Base-by-base conservation (phyloP, 176 grass and related monocot species). In the Zoysia pacifica region DNA sequence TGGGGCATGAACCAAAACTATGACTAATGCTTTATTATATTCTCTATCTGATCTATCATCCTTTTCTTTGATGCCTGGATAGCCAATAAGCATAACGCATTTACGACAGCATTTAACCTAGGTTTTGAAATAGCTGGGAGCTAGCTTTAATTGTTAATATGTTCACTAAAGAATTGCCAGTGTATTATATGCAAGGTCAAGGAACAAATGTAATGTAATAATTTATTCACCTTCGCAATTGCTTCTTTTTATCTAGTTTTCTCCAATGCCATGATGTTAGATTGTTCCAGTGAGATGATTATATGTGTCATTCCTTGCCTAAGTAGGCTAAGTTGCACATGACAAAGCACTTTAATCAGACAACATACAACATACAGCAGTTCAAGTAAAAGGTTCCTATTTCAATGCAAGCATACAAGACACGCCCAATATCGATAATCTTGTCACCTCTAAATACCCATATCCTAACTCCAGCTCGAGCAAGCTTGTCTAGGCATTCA, bases 381-480 rank as follows among this genome's bases (percentile, higher is more conserved):
- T 3, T 42, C 61, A 68, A 70, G 20, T 75, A 67, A 83, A 62
- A 43, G 11, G 11, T 81, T 68, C 3, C 1, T 20, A 80, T 42
- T 79, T 84, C 2, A n/a, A 70, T 67, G 19, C 11, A 61, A 62
- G 46, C 19, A 84, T 39, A 74, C 28, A 82, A 15, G 46, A 40
- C 47, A 18, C 90, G 96, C 97, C 97, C 93, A 66, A 99, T 96
- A 90, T 99, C 96, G 61, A 99, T 95, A 71, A 93, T 96, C 86
- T 99, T 99, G 79, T 99, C 97, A 43, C 97, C 97, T 36, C 93
- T 99, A 64, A 99, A 70, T 51, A 99, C 93, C 97, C 97, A 99
- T 77, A 99, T 86, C 69, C 96, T 96, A 73, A 99, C 93, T 65
- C 97, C 97, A 3, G 93, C 97, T 80, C 93, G 97, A 73, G 97